These are phyloP conservation scores for Capillidium heterosporum DNA, from an alignment of 371 early-diverging fungal species.

Conservation along the genomic window DNA sequence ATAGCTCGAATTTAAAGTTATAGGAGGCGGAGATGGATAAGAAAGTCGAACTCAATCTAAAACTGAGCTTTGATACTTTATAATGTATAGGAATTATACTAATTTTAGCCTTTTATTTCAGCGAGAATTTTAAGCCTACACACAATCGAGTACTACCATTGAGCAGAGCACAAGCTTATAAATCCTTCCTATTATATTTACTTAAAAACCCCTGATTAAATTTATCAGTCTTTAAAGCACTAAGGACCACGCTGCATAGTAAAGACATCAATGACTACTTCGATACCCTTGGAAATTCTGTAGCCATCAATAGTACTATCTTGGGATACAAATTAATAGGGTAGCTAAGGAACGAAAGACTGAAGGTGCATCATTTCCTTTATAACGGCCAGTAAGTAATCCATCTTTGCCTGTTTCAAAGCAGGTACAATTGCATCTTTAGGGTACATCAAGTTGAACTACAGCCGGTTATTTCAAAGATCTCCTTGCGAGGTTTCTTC, in stretches of 20 bases:
- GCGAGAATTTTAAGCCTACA: constrained; percentile 31
- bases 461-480: constrained; percentile 9
- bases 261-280: background rate
- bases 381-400: background rate
- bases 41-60: no score
- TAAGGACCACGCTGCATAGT: background rate
- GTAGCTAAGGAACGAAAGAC: background rate
- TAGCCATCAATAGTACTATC: background rate
- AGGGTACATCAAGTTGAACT: background rate
- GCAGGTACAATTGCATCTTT: background rate
- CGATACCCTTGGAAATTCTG: background rate
- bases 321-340: background rate
- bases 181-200: background rate
- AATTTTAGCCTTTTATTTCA: constrained; percentile 28
- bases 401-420: background rate
- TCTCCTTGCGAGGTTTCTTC: constrained; percentile 12
- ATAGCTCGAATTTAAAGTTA: no score
- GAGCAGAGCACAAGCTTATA: background rate
- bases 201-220: background rate
- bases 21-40: no score
- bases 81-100: constrained; percentile 21
- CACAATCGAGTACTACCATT: constrained; percentile 11
- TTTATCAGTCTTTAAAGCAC: background rate
- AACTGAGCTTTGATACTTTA: background rate
- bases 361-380: background rate